Base-by-base conservation (phyloP, 345 rosid genomes). In the Citrus sp. region DNA sequence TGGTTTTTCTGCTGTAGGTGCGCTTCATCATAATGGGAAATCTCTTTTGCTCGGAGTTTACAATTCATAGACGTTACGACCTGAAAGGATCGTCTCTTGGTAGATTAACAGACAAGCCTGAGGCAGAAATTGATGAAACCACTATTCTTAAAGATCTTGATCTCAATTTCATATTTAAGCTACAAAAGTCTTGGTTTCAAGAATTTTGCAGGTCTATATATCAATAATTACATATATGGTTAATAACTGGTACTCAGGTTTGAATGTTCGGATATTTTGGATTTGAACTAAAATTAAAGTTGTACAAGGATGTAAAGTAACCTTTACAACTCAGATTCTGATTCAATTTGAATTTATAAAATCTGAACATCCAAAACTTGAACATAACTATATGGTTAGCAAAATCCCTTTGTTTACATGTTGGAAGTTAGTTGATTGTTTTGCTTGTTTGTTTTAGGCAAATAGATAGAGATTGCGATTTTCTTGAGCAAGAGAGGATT, bases 61-160 rank as follows among this genome's bases (percentile, higher is more conserved):
- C 83, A 8, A 90, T 95, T 64, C 95, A 95, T 71, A 92, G 97
- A 79, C 92, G 92, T 22, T 93, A 92, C 65, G 98, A 95, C 82
- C 85, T 95, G 83, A 95, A 95, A 88, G 98, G 98, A 72, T 95
- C 98, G 27, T 93, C 98, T 6, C 92, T 93, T 21, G 98, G 98
- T 21, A 97, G 98, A 69, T 86, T 83, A 72, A 95, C 98, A 1
- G 93, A 92, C 55, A 95, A 93, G 84, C 94, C 93, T 0, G 95
- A 92, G 55, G 88, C 95, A 2, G 90, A 95, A 82, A 91, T 92
- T 21, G 88, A 91, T 18, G 89, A 90, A 78, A 92, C 86, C 82
- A 95, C 98, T 3, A 92, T 92, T 68, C 90, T 95, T 51, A 95
- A 95, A 80, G 97, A 95, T 71, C 97, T 95, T 34, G 98, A 95